Conservation (phyloP, 1,284 basidiomycete genomes). For the Trametes hirsuta region DNA sequence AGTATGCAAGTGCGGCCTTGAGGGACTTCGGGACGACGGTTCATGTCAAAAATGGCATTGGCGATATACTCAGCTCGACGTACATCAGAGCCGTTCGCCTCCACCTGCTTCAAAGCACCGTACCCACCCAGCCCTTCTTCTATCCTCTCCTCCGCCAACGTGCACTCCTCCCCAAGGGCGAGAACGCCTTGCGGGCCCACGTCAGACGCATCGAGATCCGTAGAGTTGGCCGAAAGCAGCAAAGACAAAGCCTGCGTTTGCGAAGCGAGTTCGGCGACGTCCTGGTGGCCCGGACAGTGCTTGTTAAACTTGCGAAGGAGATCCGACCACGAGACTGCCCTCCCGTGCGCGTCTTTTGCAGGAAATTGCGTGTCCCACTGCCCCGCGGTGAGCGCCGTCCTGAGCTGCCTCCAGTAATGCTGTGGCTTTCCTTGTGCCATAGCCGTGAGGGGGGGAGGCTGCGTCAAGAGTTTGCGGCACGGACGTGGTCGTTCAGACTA, state of each 20-base stretch:
- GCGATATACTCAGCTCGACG: slow-evolving; percentile 36
- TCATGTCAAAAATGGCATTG: slow-evolving; percentile 12
- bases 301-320: slow-evolving; percentile 89
- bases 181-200: slow-evolving; percentile 42
- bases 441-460: slow-evolving; percentile 1
- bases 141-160: slow-evolving; percentile 54
- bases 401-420: slow-evolving; percentile 76
- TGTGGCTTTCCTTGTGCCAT: slow-evolving; percentile 61
- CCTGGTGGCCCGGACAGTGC: slow-evolving; percentile 66
- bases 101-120: slow-evolving; percentile 51
- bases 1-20: slow-evolving; percentile 71
- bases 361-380: slow-evolving; percentile 65
- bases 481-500: too few species aligned
- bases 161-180: slow-evolving; percentile 55
- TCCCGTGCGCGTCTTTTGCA: slow-evolving; percentile 64
- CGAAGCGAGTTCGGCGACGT: slow-evolving; percentile 67
- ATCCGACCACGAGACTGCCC: slow-evolving; percentile 73
- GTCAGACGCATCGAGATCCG: slow-evolving; percentile 47
- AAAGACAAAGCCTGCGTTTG: slow-evolving; percentile 69
- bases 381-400: slow-evolving; percentile 67
- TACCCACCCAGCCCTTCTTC: slow-evolving; percentile 58
- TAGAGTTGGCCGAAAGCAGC: slow-evolving; percentile 51
- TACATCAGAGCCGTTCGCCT: slow-evolving; percentile 63
- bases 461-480: too few species aligned
- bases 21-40: slow-evolving; percentile 48